These are phyloP conservation scores for Arthroderma sp. DNA, from an alignment of 2,329 filamentous ascomycete genomes.

Conservation along the genomic window DNA sequence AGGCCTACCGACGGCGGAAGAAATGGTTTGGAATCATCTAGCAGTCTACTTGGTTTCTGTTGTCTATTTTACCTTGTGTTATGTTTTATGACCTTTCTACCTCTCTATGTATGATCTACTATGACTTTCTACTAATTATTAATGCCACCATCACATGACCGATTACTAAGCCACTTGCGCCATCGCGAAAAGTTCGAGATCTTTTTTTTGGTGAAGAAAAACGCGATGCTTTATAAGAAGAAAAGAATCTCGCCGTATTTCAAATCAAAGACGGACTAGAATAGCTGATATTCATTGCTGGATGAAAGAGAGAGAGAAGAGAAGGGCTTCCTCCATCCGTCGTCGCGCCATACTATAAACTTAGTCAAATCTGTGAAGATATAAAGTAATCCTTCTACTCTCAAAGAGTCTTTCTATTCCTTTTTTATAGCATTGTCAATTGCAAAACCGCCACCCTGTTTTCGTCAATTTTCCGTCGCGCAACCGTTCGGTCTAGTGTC, in stretches of 20 bases:
- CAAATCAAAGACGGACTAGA: too few species aligned
- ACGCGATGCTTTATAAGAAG: too few species aligned
- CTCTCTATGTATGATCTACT: too few species aligned
- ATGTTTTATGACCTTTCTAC: not conserved
- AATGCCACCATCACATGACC: too few species aligned
- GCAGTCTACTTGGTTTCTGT: not conserved
- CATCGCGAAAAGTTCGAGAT: too few species aligned
- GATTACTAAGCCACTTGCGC: too few species aligned
- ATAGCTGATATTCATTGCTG: too few species aligned
- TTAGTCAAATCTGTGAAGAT: not conserved
- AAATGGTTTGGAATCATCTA: constrained; percentile 14
- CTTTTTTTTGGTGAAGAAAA: too few species aligned
- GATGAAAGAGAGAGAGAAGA: too few species aligned
- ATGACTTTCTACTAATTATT: too few species aligned
- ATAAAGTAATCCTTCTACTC: not conserved
- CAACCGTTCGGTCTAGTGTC: constrained; percentile 58
- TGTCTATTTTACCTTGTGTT: not conserved
- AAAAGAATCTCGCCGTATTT: too few species aligned
- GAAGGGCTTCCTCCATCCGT: not conserved
- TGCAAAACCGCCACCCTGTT: constrained; percentile 68
- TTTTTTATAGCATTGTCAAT: not conserved
- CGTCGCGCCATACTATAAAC: not conserved
- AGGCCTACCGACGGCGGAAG: constrained; percentile 19
- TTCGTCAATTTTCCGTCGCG: constrained; percentile 63
- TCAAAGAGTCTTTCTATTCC: not conserved